Base-by-base conservation (phyloP, 2,329 filamentous ascomycete species). In the Talaromyces sp. region DNA sequence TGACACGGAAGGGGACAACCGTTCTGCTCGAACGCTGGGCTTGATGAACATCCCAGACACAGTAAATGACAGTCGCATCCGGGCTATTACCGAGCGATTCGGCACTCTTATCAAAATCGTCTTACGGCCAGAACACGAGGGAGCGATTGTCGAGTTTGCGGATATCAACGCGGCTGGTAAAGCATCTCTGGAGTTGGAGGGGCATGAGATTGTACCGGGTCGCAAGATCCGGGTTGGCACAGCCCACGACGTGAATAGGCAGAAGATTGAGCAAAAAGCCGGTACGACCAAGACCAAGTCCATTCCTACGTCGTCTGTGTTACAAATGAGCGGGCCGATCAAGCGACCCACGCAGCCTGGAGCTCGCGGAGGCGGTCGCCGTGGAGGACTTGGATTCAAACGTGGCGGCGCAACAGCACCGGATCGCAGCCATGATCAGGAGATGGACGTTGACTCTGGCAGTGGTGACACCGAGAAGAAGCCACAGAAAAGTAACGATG, bases 21-120 rank as follows among this genome's bases (percentile, higher is more conserved):
- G 77, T 8, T 81, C 80, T 31, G 84, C 87, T 55, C 87, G 91
- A 57, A 94, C 90, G 0, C 82, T 97, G 55, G 88, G 88, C 10
- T 79, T 99, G 29, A 85, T 97, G 75, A 89, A 92, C 63, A 80
- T 99, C 1, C 91, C 94, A 0, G 94, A 97, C 69, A 97, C 92
- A 0, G 85, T 97, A 68, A 97, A 95, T 65, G 91, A 96, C 68
- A 86, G 89, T 1, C 90, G 92, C 31, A 85, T 99, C 58, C 85
- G 85, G 51, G 82, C 86, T 0, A 78, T 95, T 2, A 86, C 89
- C 9, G 88, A 91, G 66, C 82, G 85, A 1, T 82, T 87, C 51
- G 92, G 91, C 0, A 74, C 81, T 1, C 81, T 97, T 26, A 81
- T 87, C 64, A 93, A 92, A 72, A 81, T 97, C 3, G 81, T 89